Evolutionary conservation across 2,329 filamentous ascomycete species (phyloP).

Genomic region (Epichloe sibirici): DNA sequence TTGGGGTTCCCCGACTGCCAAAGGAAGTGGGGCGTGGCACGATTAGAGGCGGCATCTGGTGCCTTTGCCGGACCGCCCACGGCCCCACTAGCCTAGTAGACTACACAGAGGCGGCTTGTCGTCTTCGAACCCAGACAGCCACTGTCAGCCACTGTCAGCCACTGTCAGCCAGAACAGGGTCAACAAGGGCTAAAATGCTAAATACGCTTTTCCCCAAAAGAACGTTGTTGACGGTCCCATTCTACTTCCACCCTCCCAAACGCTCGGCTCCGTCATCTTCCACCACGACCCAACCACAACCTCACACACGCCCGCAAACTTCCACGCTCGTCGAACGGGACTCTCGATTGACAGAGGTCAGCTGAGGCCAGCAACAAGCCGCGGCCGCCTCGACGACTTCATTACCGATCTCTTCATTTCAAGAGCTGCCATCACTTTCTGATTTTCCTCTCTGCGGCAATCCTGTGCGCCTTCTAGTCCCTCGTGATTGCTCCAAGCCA

Average conservation of each 20-base stretch:
- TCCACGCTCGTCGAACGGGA: background rate
- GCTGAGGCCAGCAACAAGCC: constrained; percentile 2
- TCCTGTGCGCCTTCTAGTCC: background rate
- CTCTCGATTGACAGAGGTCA: constrained; percentile 5
- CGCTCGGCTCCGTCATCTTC: background rate
- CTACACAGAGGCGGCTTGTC: too few species aligned
- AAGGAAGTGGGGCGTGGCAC: too few species aligned
- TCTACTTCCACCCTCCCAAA: background rate
- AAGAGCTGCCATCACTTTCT: background rate
- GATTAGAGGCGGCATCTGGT: too few species aligned
- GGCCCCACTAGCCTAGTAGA: too few species aligned
- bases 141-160: too few species aligned
- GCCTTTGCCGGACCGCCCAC: too few species aligned
- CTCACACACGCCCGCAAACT: background rate
- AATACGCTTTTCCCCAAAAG: background rate
- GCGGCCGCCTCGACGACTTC: too few species aligned
- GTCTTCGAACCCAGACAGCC: too few species aligned
- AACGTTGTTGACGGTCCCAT: background rate
- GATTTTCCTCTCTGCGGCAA: background rate
- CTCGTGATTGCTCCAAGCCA: background rate
- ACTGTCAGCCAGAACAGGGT: too few species aligned
- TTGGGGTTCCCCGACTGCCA: too few species aligned
- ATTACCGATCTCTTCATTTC: background rate
- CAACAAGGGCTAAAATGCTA: too few species aligned
- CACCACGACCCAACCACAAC: background rate